A percentile compares a stretch with the other conserved stretches of the same genome.
phyloP scores from a whole-genome alignment of 352 stramenopile genomes.

The Hyphochytrium catenoides region DNA sequence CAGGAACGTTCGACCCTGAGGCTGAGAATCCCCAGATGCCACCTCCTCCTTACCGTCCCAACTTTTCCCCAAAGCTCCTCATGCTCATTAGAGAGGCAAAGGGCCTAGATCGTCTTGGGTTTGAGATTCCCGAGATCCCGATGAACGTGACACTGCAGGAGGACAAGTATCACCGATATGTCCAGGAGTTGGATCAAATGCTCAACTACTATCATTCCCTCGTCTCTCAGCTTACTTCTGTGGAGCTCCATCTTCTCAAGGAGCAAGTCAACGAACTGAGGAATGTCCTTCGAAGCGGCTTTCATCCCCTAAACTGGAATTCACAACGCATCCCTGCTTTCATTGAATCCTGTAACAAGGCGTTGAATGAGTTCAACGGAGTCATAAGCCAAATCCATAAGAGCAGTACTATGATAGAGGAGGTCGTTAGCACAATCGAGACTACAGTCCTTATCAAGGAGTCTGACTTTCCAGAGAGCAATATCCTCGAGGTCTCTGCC shows the following conservation, averaged over 20 bases:
- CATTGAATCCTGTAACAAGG: conserved; percentile 74
- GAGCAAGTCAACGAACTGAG: conserved; percentile 66
- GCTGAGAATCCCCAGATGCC: conserved; percentile 55
- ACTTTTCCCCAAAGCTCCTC: conserved; percentile 73
- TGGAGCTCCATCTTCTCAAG: conserved; percentile 68
- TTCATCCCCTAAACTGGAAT: conserved; percentile 88
- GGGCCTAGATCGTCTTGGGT: conserved; percentile 80
- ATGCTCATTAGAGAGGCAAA: conserved; percentile 88
- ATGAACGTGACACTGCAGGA: conserved; percentile 88
- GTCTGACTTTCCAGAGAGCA: conserved; percentile 58
- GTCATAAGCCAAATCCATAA: conserved; percentile 84
- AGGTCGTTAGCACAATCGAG: conserved; percentile 72
- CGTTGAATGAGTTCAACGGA: conserved; percentile 75
- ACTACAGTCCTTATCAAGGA: conserved; percentile 73
- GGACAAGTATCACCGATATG: conserved; percentile 83
- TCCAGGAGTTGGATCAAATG: conserved; percentile 72
- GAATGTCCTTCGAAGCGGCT: conserved; percentile 56
- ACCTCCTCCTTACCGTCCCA: conserved; percentile 69
- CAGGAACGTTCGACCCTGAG: conserved; percentile 11
- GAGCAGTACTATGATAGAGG: conserved; percentile 78
- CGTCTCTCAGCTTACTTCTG: conserved; percentile 43
- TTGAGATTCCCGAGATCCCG: conserved; percentile 77
- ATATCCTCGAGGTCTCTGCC: conserved; percentile 70
- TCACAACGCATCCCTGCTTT: conserved; percentile 84
- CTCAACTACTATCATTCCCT: conserved; percentile 67